Evolutionary conservation across 2,329 filamentous ascomycete genomes (phyloP).

Genomic region (Aspergillus japonicus): DNA sequence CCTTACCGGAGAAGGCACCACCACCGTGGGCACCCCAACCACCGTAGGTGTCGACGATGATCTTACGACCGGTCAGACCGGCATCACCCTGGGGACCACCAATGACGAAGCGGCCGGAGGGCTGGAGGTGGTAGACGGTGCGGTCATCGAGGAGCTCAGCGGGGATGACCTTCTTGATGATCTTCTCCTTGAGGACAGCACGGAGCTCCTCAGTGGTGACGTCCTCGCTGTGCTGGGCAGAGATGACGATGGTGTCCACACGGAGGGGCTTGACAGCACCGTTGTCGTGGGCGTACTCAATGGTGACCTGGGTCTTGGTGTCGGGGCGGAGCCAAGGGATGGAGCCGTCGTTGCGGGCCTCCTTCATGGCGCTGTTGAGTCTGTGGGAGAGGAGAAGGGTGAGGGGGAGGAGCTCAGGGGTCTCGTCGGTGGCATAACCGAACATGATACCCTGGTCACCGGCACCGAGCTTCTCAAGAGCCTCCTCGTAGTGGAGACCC

Average conservation of each 20-base stretch:
- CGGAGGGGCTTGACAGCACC: slow-evolving; percentile 85
- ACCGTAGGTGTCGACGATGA: slow-evolving; percentile 99
- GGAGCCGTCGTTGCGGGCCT: slow-evolving; percentile 80
- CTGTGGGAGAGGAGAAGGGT: slow-evolving; percentile 93
- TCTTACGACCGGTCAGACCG: slow-evolving; percentile 98
- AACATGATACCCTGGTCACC: slow-evolving; percentile 99
- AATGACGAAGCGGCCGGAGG: slow-evolving; percentile 97
- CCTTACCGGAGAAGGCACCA: slow-evolving; percentile 99
- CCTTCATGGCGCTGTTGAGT: slow-evolving; percentile 92
- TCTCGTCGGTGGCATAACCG: slow-evolving; percentile 99
- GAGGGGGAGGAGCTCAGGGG: slow-evolving; percentile 91
- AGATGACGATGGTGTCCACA: slow-evolving; percentile 96
- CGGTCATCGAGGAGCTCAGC: slow-evolving; percentile 86
- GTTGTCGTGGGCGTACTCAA: slow-evolving; percentile 97
- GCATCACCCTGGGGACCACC: slow-evolving; percentile 98
- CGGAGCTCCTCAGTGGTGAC: slow-evolving; percentile 90
- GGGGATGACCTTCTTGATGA: slow-evolving; percentile 93
- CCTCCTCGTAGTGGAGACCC: slow-evolving; percentile 97
- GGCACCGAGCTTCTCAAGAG: slow-evolving; percentile 94
- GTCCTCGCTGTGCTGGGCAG: slow-evolving; percentile 85
- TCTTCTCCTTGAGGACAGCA: slow-evolving; percentile 94
- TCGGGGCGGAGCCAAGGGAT: slow-evolving; percentile 95
- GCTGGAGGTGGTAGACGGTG: slow-evolving; percentile 98
- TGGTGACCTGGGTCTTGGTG: slow-evolving; percentile 99
- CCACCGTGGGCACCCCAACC: slow-evolving; percentile 99